These are phyloP conservation scores for Suillus spraguei DNA, from an alignment of 768 basidiomycete genomes.

Conservation along the genomic window DNA sequence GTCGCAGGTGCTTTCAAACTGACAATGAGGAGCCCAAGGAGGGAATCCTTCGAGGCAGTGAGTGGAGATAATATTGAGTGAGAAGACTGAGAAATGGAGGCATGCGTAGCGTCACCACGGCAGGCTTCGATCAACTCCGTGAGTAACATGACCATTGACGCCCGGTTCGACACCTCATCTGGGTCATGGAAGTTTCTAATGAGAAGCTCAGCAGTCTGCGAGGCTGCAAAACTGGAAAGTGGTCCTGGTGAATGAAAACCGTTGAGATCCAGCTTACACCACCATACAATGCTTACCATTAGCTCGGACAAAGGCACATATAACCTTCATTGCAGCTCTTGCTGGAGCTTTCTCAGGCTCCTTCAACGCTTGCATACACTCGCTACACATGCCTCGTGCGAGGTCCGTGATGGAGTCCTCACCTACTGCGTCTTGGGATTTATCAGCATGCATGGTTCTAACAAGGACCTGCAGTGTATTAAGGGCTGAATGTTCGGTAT, in stretches of 20 bases:
- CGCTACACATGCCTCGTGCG: slow-evolving; percentile 73
- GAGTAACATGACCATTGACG: slow-evolving; percentile 66
- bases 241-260: slow-evolving; percentile 49
- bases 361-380: slow-evolving; percentile 76
- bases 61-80: slow-evolving; percentile 41
- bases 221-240: slow-evolving; percentile 66
- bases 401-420: slow-evolving; percentile 51
- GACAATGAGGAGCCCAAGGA: slow-evolving; percentile 64
- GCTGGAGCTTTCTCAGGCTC: slow-evolving; percentile 96
- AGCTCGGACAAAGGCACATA: slow-evolving; percentile 69
- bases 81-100: slow-evolving; percentile 13
- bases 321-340: slow-evolving; percentile 80
- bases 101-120: slow-evolving; percentile 41
- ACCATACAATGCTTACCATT: slow-evolving; percentile 58
- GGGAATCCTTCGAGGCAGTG: slow-evolving; percentile 69
- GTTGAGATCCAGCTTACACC: slow-evolving; percentile 4
- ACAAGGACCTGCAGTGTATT: slow-evolving; percentile 73
- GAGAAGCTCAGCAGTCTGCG: slow-evolving; percentile 75
- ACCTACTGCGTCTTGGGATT: slow-evolving; percentile 38
- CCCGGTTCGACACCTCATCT: slow-evolving; percentile 66
- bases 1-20: slow-evolving; percentile 57
- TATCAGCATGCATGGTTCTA: slow-evolving; percentile 63
- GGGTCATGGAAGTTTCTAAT: slow-evolving; percentile 73
- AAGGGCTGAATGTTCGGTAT: slow-evolving; percentile 76
- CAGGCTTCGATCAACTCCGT: slow-evolving; percentile 63